Percentiles rank a stretch among this genome's conserved stretches.
Conservation (phyloP, 768 basidiomycete genomes). For the Tephrocybe sp. region DNA sequence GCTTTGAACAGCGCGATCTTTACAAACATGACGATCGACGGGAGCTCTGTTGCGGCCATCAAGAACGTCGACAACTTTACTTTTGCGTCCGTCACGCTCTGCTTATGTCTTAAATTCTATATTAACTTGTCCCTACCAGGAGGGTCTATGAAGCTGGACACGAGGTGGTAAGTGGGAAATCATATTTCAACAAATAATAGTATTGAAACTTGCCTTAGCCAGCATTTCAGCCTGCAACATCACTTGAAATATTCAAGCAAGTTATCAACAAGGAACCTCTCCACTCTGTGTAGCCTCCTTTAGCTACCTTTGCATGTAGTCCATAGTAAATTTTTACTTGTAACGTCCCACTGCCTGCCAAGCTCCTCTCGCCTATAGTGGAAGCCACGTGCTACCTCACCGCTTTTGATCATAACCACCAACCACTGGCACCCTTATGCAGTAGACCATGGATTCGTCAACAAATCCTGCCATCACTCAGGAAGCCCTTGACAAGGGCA, state of each 20-base stretch:
- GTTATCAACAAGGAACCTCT: slow-evolving; percentile 49
- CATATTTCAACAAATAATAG: not conserved
- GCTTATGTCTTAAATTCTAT: not conserved
- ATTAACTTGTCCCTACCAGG: slow-evolving; percentile 26
- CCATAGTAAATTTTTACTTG: no score
- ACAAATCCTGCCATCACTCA: slow-evolving; percentile 4
- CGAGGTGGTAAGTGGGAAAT: slow-evolving; percentile 49
- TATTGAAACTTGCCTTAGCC: slow-evolving; percentile 35
- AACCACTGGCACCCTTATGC: slow-evolving; percentile 30
- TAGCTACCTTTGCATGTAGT: no score
- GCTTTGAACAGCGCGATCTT: slow-evolving; percentile 36
- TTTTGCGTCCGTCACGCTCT: slow-evolving; percentile 54
- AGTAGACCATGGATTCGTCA: slow-evolving; percentile 31
- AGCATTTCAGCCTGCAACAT: slow-evolving; percentile 59
- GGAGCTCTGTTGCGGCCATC: slow-evolving; percentile 52
- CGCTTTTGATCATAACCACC: no score
- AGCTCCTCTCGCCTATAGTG: no score
- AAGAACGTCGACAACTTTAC: slow-evolving; percentile 68
- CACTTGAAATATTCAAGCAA: slow-evolving; percentile 61
- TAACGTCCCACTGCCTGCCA: no score
- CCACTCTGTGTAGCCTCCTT: slow-evolving; percentile 48
- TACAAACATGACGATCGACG: slow-evolving; percentile 58
- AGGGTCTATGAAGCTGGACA: slow-evolving; percentile 61
- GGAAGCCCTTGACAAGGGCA: slow-evolving; percentile 48
- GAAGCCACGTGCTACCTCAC: no score